Evolutionary conservation across 805 yeast species (phyloP).

Genomic region (Blastobotrys parvus): DNA sequence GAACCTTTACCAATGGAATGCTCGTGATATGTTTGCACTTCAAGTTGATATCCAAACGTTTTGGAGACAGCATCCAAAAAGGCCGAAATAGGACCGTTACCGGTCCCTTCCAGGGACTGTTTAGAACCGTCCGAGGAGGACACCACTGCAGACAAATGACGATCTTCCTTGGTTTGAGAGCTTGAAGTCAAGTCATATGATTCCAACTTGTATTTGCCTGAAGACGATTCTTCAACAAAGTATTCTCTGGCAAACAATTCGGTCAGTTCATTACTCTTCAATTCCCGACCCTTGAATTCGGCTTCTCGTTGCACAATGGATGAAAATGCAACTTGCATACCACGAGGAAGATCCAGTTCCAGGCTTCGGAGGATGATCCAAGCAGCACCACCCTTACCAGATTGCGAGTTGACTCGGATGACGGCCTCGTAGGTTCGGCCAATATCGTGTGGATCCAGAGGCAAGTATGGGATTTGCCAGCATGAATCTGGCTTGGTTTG

Average conservation of each 20-base stretch:
- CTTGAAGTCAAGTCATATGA: slow-evolving; percentile 36
- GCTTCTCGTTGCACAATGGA: slow-evolving; percentile 61
- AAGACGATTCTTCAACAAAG: slow-evolving; percentile 30
- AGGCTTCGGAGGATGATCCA: slow-evolving; percentile 73
- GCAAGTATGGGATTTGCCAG: slow-evolving; percentile 77
- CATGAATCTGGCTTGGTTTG: slow-evolving; percentile 28
- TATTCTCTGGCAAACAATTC: slow-evolving; percentile 57
- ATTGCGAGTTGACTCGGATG: slow-evolving; percentile 78
- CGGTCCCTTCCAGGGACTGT: slow-evolving; percentile 44
- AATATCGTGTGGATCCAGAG: slow-evolving; percentile 76
- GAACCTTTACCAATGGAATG: slow-evolving; percentile 75
- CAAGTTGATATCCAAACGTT: slow-evolving; percentile 41
- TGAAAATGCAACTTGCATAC: slow-evolving; percentile 69
- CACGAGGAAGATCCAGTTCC: slow-evolving; percentile 76
- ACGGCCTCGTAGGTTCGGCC: slow-evolving; percentile 91
- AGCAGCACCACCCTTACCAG: slow-evolving; percentile 86
- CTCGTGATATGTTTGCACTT: slow-evolving; percentile 65
- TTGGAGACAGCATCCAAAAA: slow-evolving; percentile 53
- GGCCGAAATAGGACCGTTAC: slow-evolving; percentile 81
- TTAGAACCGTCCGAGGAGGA: slow-evolving; percentile 36
- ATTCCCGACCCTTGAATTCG: slow-evolving; percentile 64
- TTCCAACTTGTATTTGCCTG: slow-evolving; percentile 29
- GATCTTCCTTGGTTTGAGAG: slow-evolving; percentile 32
- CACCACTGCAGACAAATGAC: slow-evolving; percentile 41
- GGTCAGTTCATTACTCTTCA: slow-evolving; percentile 55